phyloP scores from a whole-genome alignment of 352 stramenopile genomes.

The Phytophthora tentaculata region DNA sequence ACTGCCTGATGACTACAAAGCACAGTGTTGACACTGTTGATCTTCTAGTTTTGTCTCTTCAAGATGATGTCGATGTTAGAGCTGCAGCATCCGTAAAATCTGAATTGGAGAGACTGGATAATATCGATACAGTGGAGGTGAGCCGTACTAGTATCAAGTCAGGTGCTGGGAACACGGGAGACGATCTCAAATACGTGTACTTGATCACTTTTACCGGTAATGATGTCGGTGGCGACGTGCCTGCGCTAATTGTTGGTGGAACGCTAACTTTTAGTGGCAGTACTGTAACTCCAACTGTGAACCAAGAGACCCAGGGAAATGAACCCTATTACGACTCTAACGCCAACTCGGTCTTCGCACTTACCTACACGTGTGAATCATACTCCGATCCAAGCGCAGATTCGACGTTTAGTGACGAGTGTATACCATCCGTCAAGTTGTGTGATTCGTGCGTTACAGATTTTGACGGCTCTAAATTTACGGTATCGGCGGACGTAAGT shows the following conservation, averaged over 20 bases:
- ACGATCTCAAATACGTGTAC: constrained; percentile 82
- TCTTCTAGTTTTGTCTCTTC: constrained; percentile 54
- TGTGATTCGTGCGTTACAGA: constrained; percentile 67
- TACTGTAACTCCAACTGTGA: constrained; percentile 22
- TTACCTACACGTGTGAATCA: constrained; percentile 78
- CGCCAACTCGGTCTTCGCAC: constrained; percentile 40
- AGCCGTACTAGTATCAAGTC: constrained; percentile 20
- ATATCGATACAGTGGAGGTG: constrained; percentile 66
- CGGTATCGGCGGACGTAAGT: constrained; percentile 28
- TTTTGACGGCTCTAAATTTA: constrained; percentile 66
- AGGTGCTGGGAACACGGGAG: constrained; percentile 9
- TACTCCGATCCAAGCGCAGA: constrained; percentile 80
- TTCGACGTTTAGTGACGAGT: constrained; percentile 61
- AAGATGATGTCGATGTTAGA: constrained; percentile 9
- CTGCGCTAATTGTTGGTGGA: constrained; percentile 56
- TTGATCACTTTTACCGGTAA: constrained; percentile 91
- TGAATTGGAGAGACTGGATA: constrained; percentile 50
- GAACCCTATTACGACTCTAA: constrained; percentile 48
- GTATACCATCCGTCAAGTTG: constrained; percentile 40
- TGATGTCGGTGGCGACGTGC: constrained; percentile 88
- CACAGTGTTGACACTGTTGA: constrained; percentile 46
- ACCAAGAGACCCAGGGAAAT: constrained; percentile 53
- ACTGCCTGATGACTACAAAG: constrained; percentile 59
- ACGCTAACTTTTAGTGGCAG: constrained; percentile 42
- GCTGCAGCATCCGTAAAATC: constrained; percentile 32